Conservation (phyloP, 2,329 filamentous ascomycete species). For the Penicillium thymicola region DNA sequence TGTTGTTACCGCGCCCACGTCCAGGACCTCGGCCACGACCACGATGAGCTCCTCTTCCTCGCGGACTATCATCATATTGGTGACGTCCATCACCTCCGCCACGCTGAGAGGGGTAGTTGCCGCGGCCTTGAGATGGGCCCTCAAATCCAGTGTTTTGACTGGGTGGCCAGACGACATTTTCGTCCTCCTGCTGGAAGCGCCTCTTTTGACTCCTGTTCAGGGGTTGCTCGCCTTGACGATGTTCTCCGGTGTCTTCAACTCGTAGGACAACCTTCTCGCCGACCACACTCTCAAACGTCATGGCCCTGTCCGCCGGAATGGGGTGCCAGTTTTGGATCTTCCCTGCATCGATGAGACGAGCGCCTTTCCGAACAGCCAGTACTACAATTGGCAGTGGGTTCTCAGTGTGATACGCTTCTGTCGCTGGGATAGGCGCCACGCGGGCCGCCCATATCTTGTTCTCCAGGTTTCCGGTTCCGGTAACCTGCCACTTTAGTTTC, state of each 20-base stretch:
- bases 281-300: conserved; percentile 77
- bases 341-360: conserved; percentile 73
- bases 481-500: conserved; percentile 80
- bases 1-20: conserved; percentile 36
- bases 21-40: conserved; percentile 40
- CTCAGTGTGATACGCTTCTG: conserved; percentile 71
- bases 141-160: conserved; percentile 26
- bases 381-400: conserved; percentile 76
- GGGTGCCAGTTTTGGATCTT: conserved; percentile 83
- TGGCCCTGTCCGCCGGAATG: conserved; percentile 64
- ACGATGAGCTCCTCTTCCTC: conserved; percentile 29
- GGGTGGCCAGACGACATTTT: conserved; percentile 42
- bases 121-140: conserved; percentile 16
- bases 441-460: conserved; percentile 84
- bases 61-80: conserved; percentile 45
- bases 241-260: conserved; percentile 65
- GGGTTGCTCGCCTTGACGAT: conserved; percentile 52
- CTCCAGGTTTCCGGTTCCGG: conserved; percentile 69
- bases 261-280: conserved; percentile 81
- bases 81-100: conserved; percentile 31
- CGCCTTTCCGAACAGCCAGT: conserved; percentile 71
- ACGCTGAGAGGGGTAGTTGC: conserved; percentile 29
- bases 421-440: conserved; percentile 67
- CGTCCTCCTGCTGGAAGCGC: conserved; percentile 56
- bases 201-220: conserved; percentile 60